These are phyloP conservation scores for Coniella lustricola DNA, from an alignment of 2,329 filamentous ascomycete genomes.

Conservation along the genomic window DNA sequence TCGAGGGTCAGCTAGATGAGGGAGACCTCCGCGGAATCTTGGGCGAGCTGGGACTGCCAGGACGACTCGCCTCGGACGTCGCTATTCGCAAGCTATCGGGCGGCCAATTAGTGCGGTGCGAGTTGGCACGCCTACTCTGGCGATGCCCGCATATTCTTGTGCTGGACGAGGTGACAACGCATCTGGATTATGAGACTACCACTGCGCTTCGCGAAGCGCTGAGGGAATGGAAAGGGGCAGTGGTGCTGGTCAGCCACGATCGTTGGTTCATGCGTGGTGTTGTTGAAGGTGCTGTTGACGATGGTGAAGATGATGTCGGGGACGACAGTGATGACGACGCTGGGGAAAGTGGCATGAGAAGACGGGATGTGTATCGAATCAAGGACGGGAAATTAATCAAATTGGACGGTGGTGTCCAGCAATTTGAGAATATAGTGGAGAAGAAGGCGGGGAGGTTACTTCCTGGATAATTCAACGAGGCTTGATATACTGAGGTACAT, in stretches of 20 bases:
- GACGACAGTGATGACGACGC: constrained; percentile 36
- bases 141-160: constrained; percentile 63
- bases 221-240: constrained; percentile 62
- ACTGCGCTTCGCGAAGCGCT: constrained; percentile 62
- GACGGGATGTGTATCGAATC: constrained; percentile 54
- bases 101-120: constrained; percentile 63
- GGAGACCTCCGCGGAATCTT: constrained; percentile 62
- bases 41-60: constrained; percentile 61
- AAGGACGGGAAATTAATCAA: constrained; percentile 48
- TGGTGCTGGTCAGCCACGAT: constrained; percentile 75
- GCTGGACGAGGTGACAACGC: constrained; percentile 77
- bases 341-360: constrained; percentile 34
- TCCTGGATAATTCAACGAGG: background rate
- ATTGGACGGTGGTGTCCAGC: constrained; percentile 53
- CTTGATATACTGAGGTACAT: no score
- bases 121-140: constrained; percentile 64
- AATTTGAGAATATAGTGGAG: constrained; percentile 59
- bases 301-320: constrained; percentile 33
- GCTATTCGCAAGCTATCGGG: constrained; percentile 69
- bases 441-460: constrained; percentile 46
- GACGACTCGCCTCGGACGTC: constrained; percentile 64
- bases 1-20: constrained; percentile 49
- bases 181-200: constrained; percentile 78
- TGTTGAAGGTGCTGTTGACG: constrained; percentile 51
- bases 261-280: constrained; percentile 72